phyloP scores from a whole-genome alignment of 305 asterid genomes.

The Caryopteris hybrid region DNA sequence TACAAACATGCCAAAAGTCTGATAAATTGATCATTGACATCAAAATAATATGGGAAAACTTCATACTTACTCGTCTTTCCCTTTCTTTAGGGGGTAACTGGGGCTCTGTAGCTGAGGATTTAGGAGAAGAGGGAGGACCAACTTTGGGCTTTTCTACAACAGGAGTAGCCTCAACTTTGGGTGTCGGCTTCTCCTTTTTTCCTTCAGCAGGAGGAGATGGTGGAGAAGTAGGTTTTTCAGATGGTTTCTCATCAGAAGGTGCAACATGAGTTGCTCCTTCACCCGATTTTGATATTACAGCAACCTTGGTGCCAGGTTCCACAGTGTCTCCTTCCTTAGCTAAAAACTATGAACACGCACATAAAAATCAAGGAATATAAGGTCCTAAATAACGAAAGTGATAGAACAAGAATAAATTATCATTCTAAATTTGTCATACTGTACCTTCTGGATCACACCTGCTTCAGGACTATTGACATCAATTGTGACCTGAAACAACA shows the following conservation, averaged over 20 bases:
- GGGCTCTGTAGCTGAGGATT: slow-evolving; percentile 69
- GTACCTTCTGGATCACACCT: slow-evolving; percentile 91
- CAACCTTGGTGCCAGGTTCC: slow-evolving; percentile 92
- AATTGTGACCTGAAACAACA: slow-evolving; percentile 71
- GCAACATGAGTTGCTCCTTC: slow-evolving; percentile 85
- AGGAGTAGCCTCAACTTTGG: slow-evolving; percentile 52
- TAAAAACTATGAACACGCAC: slow-evolving; percentile 40
- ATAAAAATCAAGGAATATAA: neutral
- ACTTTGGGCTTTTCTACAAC: slow-evolving; percentile 51
- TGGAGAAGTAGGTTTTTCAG: slow-evolving; percentile 52
- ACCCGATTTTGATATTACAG: slow-evolving; percentile 82
- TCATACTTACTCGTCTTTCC: slow-evolving; percentile 78
- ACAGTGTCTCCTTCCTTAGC: slow-evolving; percentile 98
- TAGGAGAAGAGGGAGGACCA: slow-evolving; percentile 50
- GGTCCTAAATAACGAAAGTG: slow-evolving; percentile 1
- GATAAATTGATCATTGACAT: neutral
- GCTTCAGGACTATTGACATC: slow-evolving; percentile 99
- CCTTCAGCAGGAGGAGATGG: slow-evolving; percentile 53
- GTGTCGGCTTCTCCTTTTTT: slow-evolving; percentile 52
- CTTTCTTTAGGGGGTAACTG: slow-evolving; percentile 97
- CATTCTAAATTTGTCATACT: neutral
- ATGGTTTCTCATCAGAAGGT: slow-evolving; percentile 75
- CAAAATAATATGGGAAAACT: neutral
- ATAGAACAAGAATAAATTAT: neutral
- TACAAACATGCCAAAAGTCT: slow-evolving; percentile 4